Base-by-base conservation (phyloP, 2,329 filamentous ascomycete species). In the Diaporthe citrichinensis region DNA sequence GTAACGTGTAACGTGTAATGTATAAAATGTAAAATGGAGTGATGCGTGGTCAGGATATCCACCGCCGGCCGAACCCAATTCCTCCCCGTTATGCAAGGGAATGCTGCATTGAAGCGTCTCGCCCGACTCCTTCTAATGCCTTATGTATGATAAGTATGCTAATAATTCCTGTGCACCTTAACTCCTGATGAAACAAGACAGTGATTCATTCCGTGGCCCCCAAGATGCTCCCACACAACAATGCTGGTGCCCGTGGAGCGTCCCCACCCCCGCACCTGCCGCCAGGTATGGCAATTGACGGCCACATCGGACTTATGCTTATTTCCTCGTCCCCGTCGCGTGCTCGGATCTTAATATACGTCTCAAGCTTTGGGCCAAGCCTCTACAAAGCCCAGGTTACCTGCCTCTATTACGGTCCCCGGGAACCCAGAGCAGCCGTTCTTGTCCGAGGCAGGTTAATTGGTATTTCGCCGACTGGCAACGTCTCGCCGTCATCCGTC, bases 301-400 rank as follows among this genome's bases (percentile, higher is more conserved):
- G 65, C 46, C 23, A 25, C 34, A 55, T 69, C 65, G 65, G 65
- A 69, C 49, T 69, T 69, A 69, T 55, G 65, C 65, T 69, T 69
- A 69, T 41, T 55, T 69, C 65, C 65, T 69, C 62, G 44, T 51
- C 44, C 28, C n/a, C 15, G 6, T 69, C 49, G 34, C 65, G 49
- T 53, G 65, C 65, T 69, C 49, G 65, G 46, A 46, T 73, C 71
- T 65, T 53, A 53, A 28, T 7, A 23, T 20, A 65, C 34, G 25
- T 7, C 62, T 41, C 65, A 68, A 68, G 65, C 65, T 41, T 31
- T 28, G 49, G 49, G 65, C 65, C 46, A 53, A 20, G 31, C 2
- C 44, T 25, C 15, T 36, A 28, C 46, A 51, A 36, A 36, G 14
- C 57, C 71, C 15, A 62, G 39, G 41, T 41, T 62, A 36, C 28